phyloP scores from a whole-genome alignment of 805 yeast genomes.

The Brettanomyces naardenensis region DNA sequence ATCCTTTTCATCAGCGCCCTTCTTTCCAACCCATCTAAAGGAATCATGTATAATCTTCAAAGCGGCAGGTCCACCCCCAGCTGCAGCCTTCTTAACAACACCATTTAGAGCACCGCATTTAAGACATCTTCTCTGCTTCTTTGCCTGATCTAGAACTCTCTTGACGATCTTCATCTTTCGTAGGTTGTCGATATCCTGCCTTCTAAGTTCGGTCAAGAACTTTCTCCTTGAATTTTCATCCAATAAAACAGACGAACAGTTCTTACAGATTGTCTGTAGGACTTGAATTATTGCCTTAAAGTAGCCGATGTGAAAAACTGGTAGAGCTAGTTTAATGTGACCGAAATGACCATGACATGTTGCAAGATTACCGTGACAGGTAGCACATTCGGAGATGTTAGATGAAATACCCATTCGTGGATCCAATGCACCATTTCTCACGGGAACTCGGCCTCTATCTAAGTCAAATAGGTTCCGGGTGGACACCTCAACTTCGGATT shows the following conservation, averaged over 20 bases:
- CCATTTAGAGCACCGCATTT: slow-evolving; percentile 88
- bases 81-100: slow-evolving; percentile 92
- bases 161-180: slow-evolving; percentile 86
- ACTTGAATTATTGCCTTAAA: slow-evolving; percentile 87
- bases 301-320: slow-evolving; percentile 96
- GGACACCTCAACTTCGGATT: slow-evolving; percentile 88
- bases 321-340: slow-evolving; percentile 84
- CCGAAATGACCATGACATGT: slow-evolving; percentile 99
- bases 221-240: slow-evolving; percentile 64
- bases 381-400: slow-evolving; percentile 75
- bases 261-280: slow-evolving; percentile 84
- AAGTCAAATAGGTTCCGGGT: slow-evolving; percentile 89
- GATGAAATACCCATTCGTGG: slow-evolving; percentile 91
- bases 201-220: slow-evolving; percentile 70
- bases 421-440: slow-evolving; percentile 81
- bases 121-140: slow-evolving; percentile 87
- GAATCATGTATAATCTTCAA: slow-evolving; percentile 93
- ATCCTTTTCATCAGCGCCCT: slow-evolving; percentile 72
- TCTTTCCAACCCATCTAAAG: slow-evolving; percentile 92
- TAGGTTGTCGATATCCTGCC: slow-evolving; percentile 84
- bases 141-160: slow-evolving; percentile 82
- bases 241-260: slow-evolving; percentile 70
- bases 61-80: slow-evolving; percentile 89
- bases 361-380: slow-evolving; percentile 88
- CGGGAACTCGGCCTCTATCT: slow-evolving; percentile 82